Base-by-base conservation (phyloP, 2,329 filamentous ascomycete genomes). In the Ophiostoma piceae region DNA sequence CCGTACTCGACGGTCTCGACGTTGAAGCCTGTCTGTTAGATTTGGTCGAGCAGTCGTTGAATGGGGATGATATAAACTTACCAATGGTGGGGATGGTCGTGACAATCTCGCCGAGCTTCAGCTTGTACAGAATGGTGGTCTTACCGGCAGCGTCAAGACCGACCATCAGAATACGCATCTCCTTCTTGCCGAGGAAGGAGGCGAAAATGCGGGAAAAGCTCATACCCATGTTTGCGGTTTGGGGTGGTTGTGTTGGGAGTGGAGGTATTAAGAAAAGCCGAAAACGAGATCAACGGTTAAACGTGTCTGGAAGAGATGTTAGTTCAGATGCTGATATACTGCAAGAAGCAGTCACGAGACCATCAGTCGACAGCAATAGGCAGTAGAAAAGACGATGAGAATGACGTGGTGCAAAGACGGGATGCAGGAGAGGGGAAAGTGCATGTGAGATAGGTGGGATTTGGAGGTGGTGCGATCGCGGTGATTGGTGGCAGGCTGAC, bases 151-250 rank as follows among this genome's bases (percentile, higher is more conserved):
- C 95, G 83, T 99, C 95, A 79, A 99, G 90, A 88, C 95, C 95
- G 78, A 99, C 94, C 95, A 99, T 99, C 83, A 99, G 84, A 85
- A 99, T 97, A 87, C 95, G 90, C 95, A 99, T 99, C 89, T 99
- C 95, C 90, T 98, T 98, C 91, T 97, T 97, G 79, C 94, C 93
- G 90, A 92, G 97, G 82, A 98, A 88, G 85, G 90, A 89, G 81
- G 96, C 92, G 82, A 98, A 95, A 80, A 98, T 82, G 88, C 95
- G 97, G 78, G 94, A 98, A 84, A 98, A 92, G 80, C 91, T 89
- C 83, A 98, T 88, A 96, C 95, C 95, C 95, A 99, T 99, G 83
- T 83, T 94, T 85, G 87, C 86, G 85, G 82, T 78, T 26, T 22
- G 43, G 65, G 39, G 39, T 26, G 39, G 14, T 66, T 19, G 37